These are phyloP conservation scores for Chlorencoelia australis DNA, from an alignment of 2,329 filamentous ascomycete genomes.

Conservation along the genomic window DNA sequence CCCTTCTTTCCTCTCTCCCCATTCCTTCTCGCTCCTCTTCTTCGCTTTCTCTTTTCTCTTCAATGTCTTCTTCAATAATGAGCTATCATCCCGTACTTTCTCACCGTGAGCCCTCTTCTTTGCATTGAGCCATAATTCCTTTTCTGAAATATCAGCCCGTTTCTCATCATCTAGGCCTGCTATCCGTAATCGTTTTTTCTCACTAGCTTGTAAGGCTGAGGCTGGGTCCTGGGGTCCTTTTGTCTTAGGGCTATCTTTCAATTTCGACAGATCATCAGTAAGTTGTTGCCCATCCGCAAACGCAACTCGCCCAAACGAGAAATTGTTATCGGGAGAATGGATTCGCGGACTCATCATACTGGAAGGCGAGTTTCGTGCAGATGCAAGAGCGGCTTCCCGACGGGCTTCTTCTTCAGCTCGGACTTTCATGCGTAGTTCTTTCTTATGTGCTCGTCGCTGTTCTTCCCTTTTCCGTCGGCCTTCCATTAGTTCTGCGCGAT, in stretches of 20 bases:
- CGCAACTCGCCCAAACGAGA: conserved; percentile 83
- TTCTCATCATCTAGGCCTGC: conserved; percentile 68
- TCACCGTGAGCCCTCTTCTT: conserved; percentile 84
- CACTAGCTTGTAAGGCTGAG: conserved; percentile 73
- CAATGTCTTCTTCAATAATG: conserved; percentile 81
- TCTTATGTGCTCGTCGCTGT: conserved; percentile 78
- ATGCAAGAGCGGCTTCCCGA: conserved; percentile 50
- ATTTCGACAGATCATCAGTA: conserved; percentile 54
- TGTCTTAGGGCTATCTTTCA: conserved; percentile 60
- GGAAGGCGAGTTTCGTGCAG: conserved; percentile 49
- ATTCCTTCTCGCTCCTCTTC: conserved; percentile 85
- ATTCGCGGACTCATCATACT: conserved; percentile 45
- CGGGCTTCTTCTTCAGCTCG: conserved; percentile 69
- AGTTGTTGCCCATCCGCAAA: conserved; percentile 79
- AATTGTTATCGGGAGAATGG: conserved; percentile 52
- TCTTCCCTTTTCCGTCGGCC: conserved; percentile 78
- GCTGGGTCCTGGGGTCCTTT: conserved; percentile 79
- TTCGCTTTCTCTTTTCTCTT: conserved; percentile 88
- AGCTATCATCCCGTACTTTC: conserved; percentile 77
- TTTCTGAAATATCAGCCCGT: conserved; percentile 78
- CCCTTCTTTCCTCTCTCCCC: conserved; percentile 62
- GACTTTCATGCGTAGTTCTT: conserved; percentile 66
- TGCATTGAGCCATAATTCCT: conserved; percentile 88
- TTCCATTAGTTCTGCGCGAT: conserved; percentile 86
- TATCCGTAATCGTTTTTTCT: conserved; percentile 78